Evolutionary conservation across 495 filamentous ascomycete genomes (phyloP), one percentile per base, ranked within the genome.

Genomic region (Podospora anserina): DNA sequence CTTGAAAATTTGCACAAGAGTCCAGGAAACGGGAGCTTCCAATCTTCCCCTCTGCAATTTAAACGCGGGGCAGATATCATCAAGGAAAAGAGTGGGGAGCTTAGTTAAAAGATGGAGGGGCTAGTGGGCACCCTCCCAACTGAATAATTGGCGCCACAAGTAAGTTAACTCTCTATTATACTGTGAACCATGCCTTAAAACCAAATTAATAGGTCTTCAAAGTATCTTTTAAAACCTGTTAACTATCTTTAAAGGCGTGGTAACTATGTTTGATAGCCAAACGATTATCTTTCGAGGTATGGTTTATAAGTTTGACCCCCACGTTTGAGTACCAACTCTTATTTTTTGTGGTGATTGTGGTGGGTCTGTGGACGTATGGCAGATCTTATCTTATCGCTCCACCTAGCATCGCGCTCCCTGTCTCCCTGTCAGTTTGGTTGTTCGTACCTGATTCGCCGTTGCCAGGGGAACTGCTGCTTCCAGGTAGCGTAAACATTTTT

Each of bases 301-400:
- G 23, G 23, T 23, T 23, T 23, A 23, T 23, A 23, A 23, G 23
- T 23, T 23, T 23, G 23, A 23, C 23, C 23, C 23, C 23, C 23
- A 23, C 23, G 1, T 23, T 23, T 23, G 23, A 23, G 23, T 23
- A 23, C 23, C 23, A 23, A 23, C 23, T 2, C 23, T 23, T 23
- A 1, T 23, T 23, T 23, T 23, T 23, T 23, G 23, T 23, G 23
- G 23, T 23, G 23, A 23, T 0, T 23, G 0, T 57, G 54, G 54
- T 18, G 54, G 54, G 18, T 3, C 54, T n/a, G 54, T 57, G 6
- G 15, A 18, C 15, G 19, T 23, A 13, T 58, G 16, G 39, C 59
- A 19, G 59, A 70, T 70, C 69, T 70, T 70, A 70, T 70, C 69
- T 70, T 70, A 70, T 70, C 69, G 20, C n/a, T 34, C 15, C 1